Evolutionary conservation across 106 monocot genomes (phyloP).

Genomic region (Dioscorea zingiberensis): DNA sequence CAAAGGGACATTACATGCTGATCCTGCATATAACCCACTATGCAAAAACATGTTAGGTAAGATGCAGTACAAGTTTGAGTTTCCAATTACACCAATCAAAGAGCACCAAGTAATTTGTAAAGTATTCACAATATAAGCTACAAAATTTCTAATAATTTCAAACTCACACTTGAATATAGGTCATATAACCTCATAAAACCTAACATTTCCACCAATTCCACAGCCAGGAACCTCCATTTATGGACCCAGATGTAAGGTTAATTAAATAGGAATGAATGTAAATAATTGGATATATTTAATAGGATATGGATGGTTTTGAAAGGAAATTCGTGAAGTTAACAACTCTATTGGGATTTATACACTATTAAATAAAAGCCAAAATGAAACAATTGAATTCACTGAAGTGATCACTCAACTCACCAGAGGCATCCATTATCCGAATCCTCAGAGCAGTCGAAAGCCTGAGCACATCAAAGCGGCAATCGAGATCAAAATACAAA

Average conservation of each 20-base stretch:
- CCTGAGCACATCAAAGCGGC: constrained; percentile 79
- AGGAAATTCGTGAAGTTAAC: not conserved
- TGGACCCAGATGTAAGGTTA: no score
- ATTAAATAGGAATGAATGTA: no score
- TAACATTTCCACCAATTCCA: no score
- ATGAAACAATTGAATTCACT: not conserved
- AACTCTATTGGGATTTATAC: no score
- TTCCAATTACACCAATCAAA: not conserved
- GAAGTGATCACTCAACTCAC: not conserved
- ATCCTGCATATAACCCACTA: constrained; percentile 20
- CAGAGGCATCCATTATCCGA: constrained; percentile 25
- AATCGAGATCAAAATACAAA: constrained; percentile 81
- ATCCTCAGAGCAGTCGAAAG: constrained; percentile 42
- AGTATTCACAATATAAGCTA: not conserved
- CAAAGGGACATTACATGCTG: not conserved
- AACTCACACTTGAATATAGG: not conserved
- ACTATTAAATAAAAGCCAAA: not conserved
- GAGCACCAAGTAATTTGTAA: not conserved
- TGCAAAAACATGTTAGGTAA: not conserved
- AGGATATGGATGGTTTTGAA: not conserved
- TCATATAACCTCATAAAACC: not conserved
- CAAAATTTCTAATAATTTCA: not conserved
- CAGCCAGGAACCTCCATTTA: no score
- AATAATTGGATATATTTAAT: not conserved
- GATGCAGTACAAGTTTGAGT: not conserved